A percentile compares a stretch with the other conserved stretches of the same genome.
These are phyloP conservation scores for Theileria parva DNA, from an alignment of 169 alveolate species.

Conservation along the genomic window DNA sequence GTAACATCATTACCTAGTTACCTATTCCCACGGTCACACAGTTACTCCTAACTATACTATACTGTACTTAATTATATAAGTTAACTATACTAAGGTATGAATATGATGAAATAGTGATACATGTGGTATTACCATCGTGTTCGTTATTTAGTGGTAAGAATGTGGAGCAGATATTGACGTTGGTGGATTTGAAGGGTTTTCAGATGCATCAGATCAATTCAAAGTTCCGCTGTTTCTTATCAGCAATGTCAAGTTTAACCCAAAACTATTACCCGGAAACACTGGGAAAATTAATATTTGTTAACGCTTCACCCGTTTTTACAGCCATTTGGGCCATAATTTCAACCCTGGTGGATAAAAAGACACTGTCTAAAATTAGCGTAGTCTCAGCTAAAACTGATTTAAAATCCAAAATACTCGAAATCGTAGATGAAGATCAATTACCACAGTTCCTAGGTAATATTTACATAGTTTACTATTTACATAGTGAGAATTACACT, in stretches of 20 bases:
- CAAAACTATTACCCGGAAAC: slow-evolving; percentile 91
- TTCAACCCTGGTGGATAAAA: slow-evolving; percentile 86
- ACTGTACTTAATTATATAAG: too few relatives aligned
- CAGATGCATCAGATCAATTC: slow-evolving; percentile 64
- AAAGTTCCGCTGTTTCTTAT: slow-evolving; percentile 62
- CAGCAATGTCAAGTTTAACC: slow-evolving; percentile 78
- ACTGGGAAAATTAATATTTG: slow-evolving; percentile 85
- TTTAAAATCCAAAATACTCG: slow-evolving; percentile 49
- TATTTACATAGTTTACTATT: too few relatives aligned
- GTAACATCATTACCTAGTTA: neutral
- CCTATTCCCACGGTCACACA: neutral
- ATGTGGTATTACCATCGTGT: slow-evolving; percentile 59
- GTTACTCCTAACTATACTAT: neutral
- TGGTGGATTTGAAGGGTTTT: slow-evolving; percentile 73
- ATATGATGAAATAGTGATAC: slow-evolving; percentile 50
- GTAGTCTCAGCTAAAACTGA: slow-evolving; percentile 77
- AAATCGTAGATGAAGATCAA: slow-evolving; percentile 73
- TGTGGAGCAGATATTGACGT: slow-evolving; percentile 68
- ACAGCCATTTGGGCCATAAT: slow-evolving; percentile 86
- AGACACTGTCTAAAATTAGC: slow-evolving; percentile 85
- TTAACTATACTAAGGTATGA: too few relatives aligned
- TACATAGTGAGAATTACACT: too few relatives aligned
- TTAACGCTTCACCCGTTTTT: slow-evolving; percentile 88
- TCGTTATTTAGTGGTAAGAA: slow-evolving; percentile 22
- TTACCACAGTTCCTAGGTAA: slow-evolving; percentile 62